These are phyloP conservation scores for Chlorella sorokiniana DNA, from an alignment of 139 green algal species.

Conservation along the genomic window DNA sequence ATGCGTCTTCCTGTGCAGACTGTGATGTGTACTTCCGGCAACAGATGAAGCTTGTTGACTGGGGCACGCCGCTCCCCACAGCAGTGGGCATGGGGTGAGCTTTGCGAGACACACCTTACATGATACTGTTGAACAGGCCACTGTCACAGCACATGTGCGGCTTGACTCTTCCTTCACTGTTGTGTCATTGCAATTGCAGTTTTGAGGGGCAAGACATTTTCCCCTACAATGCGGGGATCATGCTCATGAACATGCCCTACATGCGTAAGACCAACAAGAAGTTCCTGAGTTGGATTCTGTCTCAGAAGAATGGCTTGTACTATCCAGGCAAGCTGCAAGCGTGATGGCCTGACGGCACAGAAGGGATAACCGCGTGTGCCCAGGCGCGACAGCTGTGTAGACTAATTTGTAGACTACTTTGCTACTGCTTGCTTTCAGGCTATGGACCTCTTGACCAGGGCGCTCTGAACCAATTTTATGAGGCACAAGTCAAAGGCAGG, in stretches of 20 bases:
- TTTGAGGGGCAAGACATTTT: slow-evolving; percentile 11
- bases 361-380: too few species aligned
- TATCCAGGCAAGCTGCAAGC: neutral
- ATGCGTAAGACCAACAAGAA: slow-evolving; percentile 10
- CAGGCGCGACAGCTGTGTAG: neutral
- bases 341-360: too few species aligned
- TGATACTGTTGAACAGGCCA: too few species aligned
- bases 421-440: neutral
- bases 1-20: neutral
- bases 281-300: slow-evolving; percentile 16
- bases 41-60: slow-evolving; percentile 25
- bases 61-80: slow-evolving; percentile 7
- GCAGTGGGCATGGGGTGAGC: slow-evolving; percentile 24
- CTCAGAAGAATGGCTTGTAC: slow-evolving; percentile 15
- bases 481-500: slow-evolving; percentile 4
- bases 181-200: neutral
- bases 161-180: neutral
- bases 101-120: too few species aligned
- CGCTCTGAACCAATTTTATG: slow-evolving; percentile 23
- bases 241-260: slow-evolving; percentile 26
- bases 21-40: slow-evolving; percentile 24
- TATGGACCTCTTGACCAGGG: slow-evolving; percentile 21
- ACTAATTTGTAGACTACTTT: neutral
- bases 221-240: slow-evolving; percentile 23
- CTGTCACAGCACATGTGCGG: neutral